Base-by-base conservation (phyloP, 129 eudicot genomes). In the Rutidosis leptorrhynchoides region DNA sequence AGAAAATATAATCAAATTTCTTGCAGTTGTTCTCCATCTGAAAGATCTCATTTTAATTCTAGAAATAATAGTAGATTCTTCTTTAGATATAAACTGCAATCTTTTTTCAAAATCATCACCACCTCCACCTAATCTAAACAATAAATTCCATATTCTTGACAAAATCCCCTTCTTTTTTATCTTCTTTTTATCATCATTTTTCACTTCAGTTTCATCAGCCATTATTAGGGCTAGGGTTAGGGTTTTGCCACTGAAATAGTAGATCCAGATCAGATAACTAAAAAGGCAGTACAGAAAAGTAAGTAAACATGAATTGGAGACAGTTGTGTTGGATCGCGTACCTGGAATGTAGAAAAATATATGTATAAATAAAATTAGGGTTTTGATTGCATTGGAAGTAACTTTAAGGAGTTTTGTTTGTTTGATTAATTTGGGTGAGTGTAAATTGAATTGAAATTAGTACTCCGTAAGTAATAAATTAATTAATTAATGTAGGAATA, bases 31-130 rank as follows among this genome's bases (percentile, higher is more conserved):
- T 71, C 87, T 79, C 87, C 83, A 86, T 30, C 83, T 69, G 45
- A 66, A 64, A 27, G 96, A 69, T 40, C 98, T 75, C 71, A 69
- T 83, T 58, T 78, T 83, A 79, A 93, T 80, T 65, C 96, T 84
- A 67, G 89, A 62, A 28, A 93, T 65, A 72, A 85, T 80, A 59
- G 83, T 37, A 56, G 87, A 95, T 68, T 93, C 98, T 72, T 83
- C 92, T 79, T 83, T 93, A 49, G 95, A 79, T 51, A 86, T 83
- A 72, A 77, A 68, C 68, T 88, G 74, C 79, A 93, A 62, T 66
- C 98, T 86, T 76, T 84, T 83, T 74, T 86, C 95, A 65, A 83
- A 93, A 78, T 88, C 98, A 74, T 88, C 91, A 40, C 90, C 86
- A 53, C 90, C 45, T 1, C 73, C 46, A 40, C 46, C 76, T 21